Base-by-base conservation (phyloP, 441 rosid species). In the Corymbia citriodora region DNA sequence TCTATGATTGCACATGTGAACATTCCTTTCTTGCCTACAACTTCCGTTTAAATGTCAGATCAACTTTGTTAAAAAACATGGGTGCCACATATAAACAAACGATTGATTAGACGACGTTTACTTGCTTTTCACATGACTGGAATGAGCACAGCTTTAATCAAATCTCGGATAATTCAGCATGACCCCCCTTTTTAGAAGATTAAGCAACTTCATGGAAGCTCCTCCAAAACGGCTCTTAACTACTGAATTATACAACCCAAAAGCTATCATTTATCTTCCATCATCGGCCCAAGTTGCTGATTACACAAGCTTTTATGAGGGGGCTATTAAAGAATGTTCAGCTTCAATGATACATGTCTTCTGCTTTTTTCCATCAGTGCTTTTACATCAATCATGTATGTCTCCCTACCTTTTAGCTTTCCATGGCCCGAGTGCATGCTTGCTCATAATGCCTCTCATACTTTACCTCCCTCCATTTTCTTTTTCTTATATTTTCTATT, bases 341-440 rank as follows among this genome's bases (percentile, higher is more conserved):
- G 79, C 88, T 89, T 90, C 87, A 94, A 91, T 93, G 59, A 90
- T 91, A 57, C 87, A 82, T 91, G 91, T 91, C 91, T 87, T 17
- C 86, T 18, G 11, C 63, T 49, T 89, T 88, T 89, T 40, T 90
- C 89, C 61, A 88, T 91, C 90, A 87, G 88, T 82, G 92, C 88
- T 49, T 89, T 70, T 57, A 65, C 89, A 91, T 92, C 92, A 92
- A 95, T 94, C 90, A 94, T 93, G 15, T 87, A 87, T 94, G 94
- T 92, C 94, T 89, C 45, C 90, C 50, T 5, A 50, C 88, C 89
- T 92, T 93, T 90, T 88, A 50, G 70, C 87, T 91, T 88, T 29
- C 90, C 87, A 88, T 93, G 92, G 89, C 95, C 93, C 87, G 52
- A 49, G 82, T 91, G 92, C 94, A 93, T 92, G 95, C 92, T 92